A percentile compares a stretch with the other conserved stretches of the same genome.
Evolutionary conservation across 1,284 basidiomycete genomes (phyloP).

Genomic region (Ganoderma lucidum): DNA sequence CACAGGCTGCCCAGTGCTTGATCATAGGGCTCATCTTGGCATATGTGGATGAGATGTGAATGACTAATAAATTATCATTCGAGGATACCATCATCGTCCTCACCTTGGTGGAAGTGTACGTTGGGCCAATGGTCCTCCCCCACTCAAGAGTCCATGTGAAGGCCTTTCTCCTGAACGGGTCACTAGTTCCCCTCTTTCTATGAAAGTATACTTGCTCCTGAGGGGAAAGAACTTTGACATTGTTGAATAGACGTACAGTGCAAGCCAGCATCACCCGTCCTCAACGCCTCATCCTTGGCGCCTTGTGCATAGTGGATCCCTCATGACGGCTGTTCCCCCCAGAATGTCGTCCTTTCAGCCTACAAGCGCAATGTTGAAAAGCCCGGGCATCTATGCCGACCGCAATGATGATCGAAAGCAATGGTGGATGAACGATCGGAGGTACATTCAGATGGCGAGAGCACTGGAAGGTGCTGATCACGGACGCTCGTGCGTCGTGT

Average conservation of each 20-base stretch:
- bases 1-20: neutral
- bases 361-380: neutral
- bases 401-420: neutral
- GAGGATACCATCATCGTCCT: no score
- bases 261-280: neutral
- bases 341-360: neutral
- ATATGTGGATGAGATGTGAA: neutral
- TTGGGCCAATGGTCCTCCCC: neutral
- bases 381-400: neutral
- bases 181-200: no score
- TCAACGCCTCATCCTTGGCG: no score
- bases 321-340: neutral
- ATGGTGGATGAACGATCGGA: neutral
- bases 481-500: slow-evolving; percentile 2
- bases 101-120: neutral
- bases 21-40: neutral
- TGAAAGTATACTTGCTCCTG: no score
- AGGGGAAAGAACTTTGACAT: no score
- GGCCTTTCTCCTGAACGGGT: neutral
- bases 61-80: no score
- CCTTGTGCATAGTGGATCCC: neutral
- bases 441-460: neutral
- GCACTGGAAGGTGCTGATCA: neutral
- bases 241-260: neutral
- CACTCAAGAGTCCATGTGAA: neutral